Conservation (phyloP, 345 rosid species). For the Populus pruinosa region DNA sequence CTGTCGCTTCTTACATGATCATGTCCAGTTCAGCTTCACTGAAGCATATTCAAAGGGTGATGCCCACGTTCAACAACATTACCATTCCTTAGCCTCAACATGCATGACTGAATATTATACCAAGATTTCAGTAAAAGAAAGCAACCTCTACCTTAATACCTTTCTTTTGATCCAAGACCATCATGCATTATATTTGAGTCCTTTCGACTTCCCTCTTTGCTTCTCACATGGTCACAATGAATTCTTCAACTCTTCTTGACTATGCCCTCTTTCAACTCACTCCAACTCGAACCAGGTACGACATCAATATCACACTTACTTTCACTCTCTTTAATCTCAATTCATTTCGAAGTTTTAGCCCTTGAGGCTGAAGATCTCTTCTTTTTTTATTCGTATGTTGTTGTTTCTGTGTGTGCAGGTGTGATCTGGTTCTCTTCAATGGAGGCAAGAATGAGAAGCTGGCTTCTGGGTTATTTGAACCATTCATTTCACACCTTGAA, state of each 20-base stretch:
- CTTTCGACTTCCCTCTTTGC: neutral
- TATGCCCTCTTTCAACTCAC: conserved; percentile 82
- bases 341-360: neutral
- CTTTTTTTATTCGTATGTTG: neutral
- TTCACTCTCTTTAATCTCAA: neutral
- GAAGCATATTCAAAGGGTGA: neutral
- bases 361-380: neutral
- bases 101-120: neutral
- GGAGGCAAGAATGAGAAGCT: conserved; percentile 70
- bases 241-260: conserved; percentile 53
- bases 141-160: neutral
- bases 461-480: conserved; percentile 80
- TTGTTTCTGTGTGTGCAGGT: conserved; percentile 38
- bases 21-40: conserved; percentile 12
- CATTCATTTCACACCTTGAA: conserved; percentile 71
- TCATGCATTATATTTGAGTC: conserved; percentile 5
- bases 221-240: conserved; percentile 34
- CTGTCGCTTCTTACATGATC: conserved; percentile 20
- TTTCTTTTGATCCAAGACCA: neutral
- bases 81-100: neutral
- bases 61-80: neutral
- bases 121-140: neutral
- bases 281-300: conserved; percentile 85
- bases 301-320: neutral
- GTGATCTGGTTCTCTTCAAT: conserved; percentile 65